These are phyloP conservation scores for Suillus brevipes DNA, from an alignment of 768 basidiomycete genomes.

Conservation along the genomic window DNA sequence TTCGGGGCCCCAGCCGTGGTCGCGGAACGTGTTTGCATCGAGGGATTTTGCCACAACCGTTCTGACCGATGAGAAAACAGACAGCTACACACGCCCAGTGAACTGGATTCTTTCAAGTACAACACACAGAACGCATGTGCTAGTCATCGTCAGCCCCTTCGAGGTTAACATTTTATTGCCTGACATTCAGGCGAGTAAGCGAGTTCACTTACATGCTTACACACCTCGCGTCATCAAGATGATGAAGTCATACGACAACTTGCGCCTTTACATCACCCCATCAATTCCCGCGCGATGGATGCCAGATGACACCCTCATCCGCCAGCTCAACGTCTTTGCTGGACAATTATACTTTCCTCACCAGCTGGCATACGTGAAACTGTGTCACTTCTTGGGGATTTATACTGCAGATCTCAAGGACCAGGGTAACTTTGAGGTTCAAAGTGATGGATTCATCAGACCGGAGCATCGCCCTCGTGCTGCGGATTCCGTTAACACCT, in stretches of 20 bases:
- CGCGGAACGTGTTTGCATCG: conserved; percentile 16
- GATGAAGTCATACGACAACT: conserved; percentile 39
- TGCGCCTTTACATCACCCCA: conserved; percentile 25
- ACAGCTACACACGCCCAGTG: conserved; percentile 40
- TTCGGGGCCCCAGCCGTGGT: conserved; percentile 23
- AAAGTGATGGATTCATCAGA: conserved; percentile 24
- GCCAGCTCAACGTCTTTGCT: conserved; percentile 44
- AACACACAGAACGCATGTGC: conserved; percentile 24
- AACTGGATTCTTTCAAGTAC: conserved; percentile 45
- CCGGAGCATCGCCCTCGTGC: conserved; percentile 10
- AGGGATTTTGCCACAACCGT: conserved; percentile 18
- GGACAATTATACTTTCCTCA: conserved; percentile 45
- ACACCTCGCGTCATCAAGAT: conserved; percentile 35
- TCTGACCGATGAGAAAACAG: conserved; percentile 12
- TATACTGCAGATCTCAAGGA: conserved; percentile 44
- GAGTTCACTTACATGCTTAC: conserved; percentile 43
- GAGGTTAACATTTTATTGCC: conserved; percentile 42
- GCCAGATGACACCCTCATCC: conserved; percentile 16
- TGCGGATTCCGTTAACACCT: conserved; percentile 18
- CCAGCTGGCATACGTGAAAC: conserved; percentile 30
- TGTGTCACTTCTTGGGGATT: conserved; percentile 41
- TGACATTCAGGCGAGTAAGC: conserved; percentile 32
- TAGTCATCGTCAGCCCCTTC: conserved; percentile 42
- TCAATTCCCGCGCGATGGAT: conserved; percentile 18
- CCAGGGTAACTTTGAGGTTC: conserved; percentile 39